phyloP scores from a whole-genome alignment of 2,329 filamentous ascomycete species.

The Beauveria rudraprayagi region DNA sequence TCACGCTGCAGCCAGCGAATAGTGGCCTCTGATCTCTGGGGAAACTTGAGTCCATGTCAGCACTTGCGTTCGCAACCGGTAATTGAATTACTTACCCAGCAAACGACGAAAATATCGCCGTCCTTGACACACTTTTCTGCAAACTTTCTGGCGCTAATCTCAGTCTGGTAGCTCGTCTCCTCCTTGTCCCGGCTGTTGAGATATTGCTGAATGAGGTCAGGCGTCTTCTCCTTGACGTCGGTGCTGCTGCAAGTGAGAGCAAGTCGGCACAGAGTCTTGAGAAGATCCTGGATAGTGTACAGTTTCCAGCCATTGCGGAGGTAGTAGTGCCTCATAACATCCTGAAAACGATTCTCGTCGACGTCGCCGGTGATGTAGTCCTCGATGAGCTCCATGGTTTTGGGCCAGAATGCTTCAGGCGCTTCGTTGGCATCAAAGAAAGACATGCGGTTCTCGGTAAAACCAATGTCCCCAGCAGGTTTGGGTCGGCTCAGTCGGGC shows the following conservation, averaged over 20 bases:
- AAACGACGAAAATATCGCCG: constrained; percentile 81
- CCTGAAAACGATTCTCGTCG: constrained; percentile 78
- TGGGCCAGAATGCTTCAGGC: constrained; percentile 69
- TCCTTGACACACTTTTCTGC: constrained; percentile 92
- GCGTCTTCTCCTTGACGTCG: constrained; percentile 87
- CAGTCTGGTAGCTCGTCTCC: constrained; percentile 80
- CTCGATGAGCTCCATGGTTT: constrained; percentile 78
- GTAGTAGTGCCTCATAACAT: constrained; percentile 86
- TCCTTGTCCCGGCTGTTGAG: constrained; percentile 72
- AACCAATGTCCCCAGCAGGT: constrained; percentile 73
- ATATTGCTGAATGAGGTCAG: constrained; percentile 83
- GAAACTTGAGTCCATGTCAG: constrained; percentile 47
- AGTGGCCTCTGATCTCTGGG: constrained; percentile 58
- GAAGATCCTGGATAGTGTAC: constrained; percentile 85
- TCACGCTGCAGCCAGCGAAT: constrained; percentile 64
- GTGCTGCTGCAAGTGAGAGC: constrained; percentile 75
- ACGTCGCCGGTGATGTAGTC: constrained; percentile 76
- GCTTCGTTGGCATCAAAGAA: constrained; percentile 62
- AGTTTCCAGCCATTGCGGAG: constrained; percentile 85
- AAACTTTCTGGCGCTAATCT: constrained; percentile 84
- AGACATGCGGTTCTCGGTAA: constrained; percentile 69
- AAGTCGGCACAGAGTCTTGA: constrained; percentile 72
- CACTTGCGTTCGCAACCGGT: constrained; percentile 3
- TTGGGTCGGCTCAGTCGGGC: constrained; percentile 65
- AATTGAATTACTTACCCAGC: constrained; percentile 61